A percentile compares a stretch with the other conserved stretches of the same genome.
Evolutionary conservation across 2,329 filamentous ascomycete species (phyloP).

Genomic region (Juglanconis oblonga): DNA sequence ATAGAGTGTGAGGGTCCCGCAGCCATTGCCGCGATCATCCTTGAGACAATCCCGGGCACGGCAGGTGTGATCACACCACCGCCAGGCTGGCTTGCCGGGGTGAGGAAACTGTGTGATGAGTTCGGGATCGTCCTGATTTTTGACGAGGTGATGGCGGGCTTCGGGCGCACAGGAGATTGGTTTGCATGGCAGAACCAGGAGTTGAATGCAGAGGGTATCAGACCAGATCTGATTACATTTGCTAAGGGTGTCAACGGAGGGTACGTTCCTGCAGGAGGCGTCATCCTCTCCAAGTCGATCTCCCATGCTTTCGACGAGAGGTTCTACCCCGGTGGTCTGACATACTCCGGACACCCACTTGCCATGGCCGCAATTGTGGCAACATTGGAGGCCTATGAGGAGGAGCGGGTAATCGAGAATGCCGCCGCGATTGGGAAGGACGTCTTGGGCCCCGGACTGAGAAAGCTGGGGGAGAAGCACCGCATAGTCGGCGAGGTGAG

Average conservation of each 20-base stretch:
- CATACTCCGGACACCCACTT: conserved; percentile 17
- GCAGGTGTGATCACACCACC: conserved; percentile 16
- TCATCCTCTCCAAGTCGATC: conserved; percentile 12
- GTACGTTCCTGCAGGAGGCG: conserved; percentile 17
- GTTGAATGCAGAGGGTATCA: conserved; percentile 11
- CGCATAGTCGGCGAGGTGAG: conserved; percentile 9
- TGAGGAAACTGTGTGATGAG: conserved; percentile 15
- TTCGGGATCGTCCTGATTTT: conserved; percentile 16
- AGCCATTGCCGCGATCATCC: conserved; percentile 10
- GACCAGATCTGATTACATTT: conserved; percentile 14
- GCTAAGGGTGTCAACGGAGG: conserved; percentile 18
- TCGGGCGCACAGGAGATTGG: conserved; percentile 15
- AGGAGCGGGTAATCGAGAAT: conserved; percentile 11
- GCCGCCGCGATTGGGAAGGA: conserved; percentile 14
- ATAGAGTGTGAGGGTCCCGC: conserved; percentile 15
- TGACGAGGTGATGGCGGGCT: conserved; percentile 18
- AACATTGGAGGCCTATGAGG: conserved; percentile 14
- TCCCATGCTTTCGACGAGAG: conserved; percentile 14
- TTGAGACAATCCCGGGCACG: conserved; percentile 15
- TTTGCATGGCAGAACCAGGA: conserved; percentile 17
- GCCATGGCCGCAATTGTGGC: conserved; percentile 19
- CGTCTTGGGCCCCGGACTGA: conserved; percentile 12
- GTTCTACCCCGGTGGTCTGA: conserved; percentile 13
- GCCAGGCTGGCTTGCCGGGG: conserved; percentile 11
- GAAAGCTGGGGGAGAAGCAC: conserved; percentile 12